phyloP scores from a whole-genome alignment of 106 monocot species.

The Iris macrosiphon region DNA sequence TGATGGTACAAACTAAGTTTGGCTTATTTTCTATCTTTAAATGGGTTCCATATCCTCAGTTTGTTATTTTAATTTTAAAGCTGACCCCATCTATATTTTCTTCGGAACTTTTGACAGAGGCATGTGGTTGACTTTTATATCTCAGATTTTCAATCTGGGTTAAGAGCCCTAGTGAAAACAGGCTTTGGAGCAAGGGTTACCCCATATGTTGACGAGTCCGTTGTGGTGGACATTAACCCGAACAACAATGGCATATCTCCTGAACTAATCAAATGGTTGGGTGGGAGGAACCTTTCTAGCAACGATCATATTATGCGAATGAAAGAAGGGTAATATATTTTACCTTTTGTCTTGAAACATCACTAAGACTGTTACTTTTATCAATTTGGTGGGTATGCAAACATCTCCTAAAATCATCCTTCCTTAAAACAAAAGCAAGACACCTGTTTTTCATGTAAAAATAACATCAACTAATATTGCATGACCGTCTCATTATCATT shows the following conservation, averaged over 20 bases:
- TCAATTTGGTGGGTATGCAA: neutral
- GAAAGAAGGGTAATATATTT: conserved; percentile 64
- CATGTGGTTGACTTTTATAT: conserved; percentile 81
- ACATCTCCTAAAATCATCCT: neutral
- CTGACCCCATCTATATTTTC: neutral
- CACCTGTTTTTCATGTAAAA: too few species aligned
- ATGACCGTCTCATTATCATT: too few species aligned
- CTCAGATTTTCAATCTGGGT: conserved; percentile 81
- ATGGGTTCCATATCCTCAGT: neutral
- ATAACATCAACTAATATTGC: too few species aligned
- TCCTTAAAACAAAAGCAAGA: too few species aligned
- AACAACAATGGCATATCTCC: conserved; percentile 60
- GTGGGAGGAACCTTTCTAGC: conserved; percentile 61
- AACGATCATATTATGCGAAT: conserved; percentile 66
- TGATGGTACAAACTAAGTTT: too few species aligned
- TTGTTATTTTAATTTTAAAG: neutral
- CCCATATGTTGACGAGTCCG: conserved; percentile 65
- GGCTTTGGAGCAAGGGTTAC: conserved; percentile 68
- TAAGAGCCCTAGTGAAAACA: conserved; percentile 69
- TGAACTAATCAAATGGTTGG: conserved; percentile 58
- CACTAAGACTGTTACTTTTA: neutral
- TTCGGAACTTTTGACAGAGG: conserved; percentile 37
- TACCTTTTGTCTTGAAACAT: neutral
- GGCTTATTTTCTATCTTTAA: too few species aligned
- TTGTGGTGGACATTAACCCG: conserved; percentile 42